phyloP scores from a whole-genome alignment of 768 basidiomycete genomes.

The Candolleomyces efflorescens region DNA sequence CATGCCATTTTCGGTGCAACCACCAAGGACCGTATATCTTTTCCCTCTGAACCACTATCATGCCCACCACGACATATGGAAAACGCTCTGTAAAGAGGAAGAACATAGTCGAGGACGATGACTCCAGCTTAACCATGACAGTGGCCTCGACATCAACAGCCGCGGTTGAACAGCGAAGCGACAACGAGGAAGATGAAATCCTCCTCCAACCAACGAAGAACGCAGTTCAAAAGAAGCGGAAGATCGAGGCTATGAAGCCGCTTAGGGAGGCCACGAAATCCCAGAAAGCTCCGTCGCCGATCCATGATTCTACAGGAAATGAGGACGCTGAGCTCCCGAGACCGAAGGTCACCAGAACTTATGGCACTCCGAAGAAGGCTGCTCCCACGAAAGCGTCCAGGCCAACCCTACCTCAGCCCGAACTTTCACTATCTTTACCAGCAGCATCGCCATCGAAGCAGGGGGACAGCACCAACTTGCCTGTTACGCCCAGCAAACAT shows the following conservation, averaged over 20 bases:
- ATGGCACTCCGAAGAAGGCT: conserved; percentile 17
- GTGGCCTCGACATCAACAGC: not conserved
- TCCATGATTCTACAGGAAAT: not conserved
- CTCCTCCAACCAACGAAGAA: not conserved
- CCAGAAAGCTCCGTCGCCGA: not conserved
- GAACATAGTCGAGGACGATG: not conserved
- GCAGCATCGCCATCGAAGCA: conserved; percentile 21
- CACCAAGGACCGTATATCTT: not conserved
- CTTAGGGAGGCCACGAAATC: not conserved
- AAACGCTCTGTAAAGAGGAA: conserved; percentile 24
- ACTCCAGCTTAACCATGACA: not conserved
- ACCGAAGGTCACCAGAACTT: conserved; percentile 10
- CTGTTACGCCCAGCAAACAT: not conserved
- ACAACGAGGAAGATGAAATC: not conserved
- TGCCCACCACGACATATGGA: conserved; percentile 33
- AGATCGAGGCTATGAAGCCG: not conserved
- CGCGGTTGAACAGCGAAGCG: not conserved
- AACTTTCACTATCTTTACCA: conserved; percentile 31
- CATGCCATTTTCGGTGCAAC: conserved; percentile 8
- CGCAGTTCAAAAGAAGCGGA: not conserved
- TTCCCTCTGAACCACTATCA: conserved; percentile 5
- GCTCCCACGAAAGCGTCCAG: not conserved
- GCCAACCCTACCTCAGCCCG: not conserved
- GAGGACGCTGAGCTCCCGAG: conserved; percentile 7
- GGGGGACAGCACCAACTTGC: conserved; percentile 13